Conservation (phyloP, 305 asterid species). For the Fraxinus sp. region DNA sequence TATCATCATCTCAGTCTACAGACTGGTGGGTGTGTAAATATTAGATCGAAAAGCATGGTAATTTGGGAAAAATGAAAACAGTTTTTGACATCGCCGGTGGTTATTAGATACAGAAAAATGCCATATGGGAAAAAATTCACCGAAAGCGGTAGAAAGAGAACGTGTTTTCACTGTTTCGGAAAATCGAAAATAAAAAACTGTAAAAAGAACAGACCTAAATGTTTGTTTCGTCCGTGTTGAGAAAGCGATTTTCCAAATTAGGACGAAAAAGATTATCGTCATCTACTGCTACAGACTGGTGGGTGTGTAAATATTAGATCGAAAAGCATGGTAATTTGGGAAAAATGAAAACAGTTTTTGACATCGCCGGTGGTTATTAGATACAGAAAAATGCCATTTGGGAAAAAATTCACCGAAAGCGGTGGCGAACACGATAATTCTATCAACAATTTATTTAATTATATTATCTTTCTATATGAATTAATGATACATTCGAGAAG, state of each 20-base stretch:
- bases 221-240: constrained; percentile 18
- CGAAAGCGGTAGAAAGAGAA: too few relatives aligned
- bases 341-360: constrained; percentile 33
- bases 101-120: constrained; percentile 34
- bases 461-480: background rate
- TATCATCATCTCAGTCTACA: constrained; percentile 44
- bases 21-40: constrained; percentile 17
- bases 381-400: constrained; percentile 42
- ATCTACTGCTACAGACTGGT: constrained; percentile 36
- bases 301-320: constrained; percentile 21
- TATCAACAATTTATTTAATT: constrained; percentile 30
- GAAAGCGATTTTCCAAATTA: constrained; percentile 55
- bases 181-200: too few relatives aligned
- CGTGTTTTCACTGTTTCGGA: too few relatives aligned
- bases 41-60: constrained; percentile 26
- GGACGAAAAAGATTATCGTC: constrained; percentile 41
- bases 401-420: constrained; percentile 52
- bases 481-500: background rate
- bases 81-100: constrained; percentile 35
- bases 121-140: constrained; percentile 46
- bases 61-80: constrained; percentile 31
- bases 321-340: constrained; percentile 28
- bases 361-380: constrained; percentile 32
- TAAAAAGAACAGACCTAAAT: background rate
- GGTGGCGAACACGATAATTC: constrained; percentile 76